Evolutionary conservation across 352 stramenopile species (phyloP).

Genomic region (Thraustochytrium striatum): DNA sequence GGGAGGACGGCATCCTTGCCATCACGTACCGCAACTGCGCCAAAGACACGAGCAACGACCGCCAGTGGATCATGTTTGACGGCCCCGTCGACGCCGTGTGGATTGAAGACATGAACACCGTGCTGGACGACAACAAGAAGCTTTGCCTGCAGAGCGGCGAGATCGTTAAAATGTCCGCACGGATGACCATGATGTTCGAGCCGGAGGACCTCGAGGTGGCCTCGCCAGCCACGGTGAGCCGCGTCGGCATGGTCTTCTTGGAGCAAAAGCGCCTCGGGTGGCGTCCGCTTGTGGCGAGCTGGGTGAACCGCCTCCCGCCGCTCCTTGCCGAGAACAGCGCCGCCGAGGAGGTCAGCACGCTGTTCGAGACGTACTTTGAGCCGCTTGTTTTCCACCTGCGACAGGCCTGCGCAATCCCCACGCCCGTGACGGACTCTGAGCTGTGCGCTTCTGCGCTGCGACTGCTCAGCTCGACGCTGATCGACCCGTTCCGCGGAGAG

Average conservation of each 20-base stretch:
- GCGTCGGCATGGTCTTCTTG: constrained; percentile 93
- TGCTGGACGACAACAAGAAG: constrained; percentile 92
- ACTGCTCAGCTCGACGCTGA: constrained; percentile 42
- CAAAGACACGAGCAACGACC: constrained; percentile 71
- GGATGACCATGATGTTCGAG: constrained; percentile 97
- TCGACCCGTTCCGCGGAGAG: constrained; percentile 46
- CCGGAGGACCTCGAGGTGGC: constrained; percentile 88
- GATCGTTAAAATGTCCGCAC: constrained; percentile 87
- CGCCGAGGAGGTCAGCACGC: constrained; percentile 48
- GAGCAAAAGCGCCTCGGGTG: constrained; percentile 68
- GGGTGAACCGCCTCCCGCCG: constrained; percentile 59
- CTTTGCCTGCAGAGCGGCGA: constrained; percentile 86
- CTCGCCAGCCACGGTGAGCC: constrained; percentile 87
- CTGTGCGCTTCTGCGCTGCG: constrained; percentile 38
- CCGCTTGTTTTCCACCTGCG: constrained; percentile 47
- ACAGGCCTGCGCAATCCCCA: constrained; percentile 38
- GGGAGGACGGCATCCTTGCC: constrained; percentile 88
- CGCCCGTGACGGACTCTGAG: constrained; percentile 49
- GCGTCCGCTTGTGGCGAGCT: constrained; percentile 59
- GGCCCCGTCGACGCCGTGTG: constrained; percentile 88
- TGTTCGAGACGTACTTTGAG: constrained; percentile 60
- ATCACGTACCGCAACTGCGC: constrained; percentile 83
- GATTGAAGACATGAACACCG: constrained; percentile 95
- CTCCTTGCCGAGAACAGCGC: not conserved
- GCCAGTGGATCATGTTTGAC: constrained; percentile 91